Evolutionary conservation across 176 grass and related monocot genomes (phyloP), one percentile per base, ranked within the genome.

Genomic region (Canna indica): DNA sequence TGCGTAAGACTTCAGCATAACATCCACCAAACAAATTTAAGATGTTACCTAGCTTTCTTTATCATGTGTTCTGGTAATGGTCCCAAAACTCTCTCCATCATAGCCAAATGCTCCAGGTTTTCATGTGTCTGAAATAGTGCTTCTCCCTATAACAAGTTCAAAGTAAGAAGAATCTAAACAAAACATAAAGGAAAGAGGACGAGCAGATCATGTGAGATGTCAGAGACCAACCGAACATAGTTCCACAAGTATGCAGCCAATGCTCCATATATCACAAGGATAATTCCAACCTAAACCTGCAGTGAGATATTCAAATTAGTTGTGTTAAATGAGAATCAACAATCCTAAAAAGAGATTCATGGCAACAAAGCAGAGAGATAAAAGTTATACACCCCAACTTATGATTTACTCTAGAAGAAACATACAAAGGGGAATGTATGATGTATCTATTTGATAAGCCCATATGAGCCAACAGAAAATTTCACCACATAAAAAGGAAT

Each of bases 61-160:
- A 91, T 96, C 88, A 96, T 96, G 67, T 75, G 83, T 67, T 86
- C 87, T 48, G 91, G 88, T 27, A 96, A 22, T 36, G 85, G 88
- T 71, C 91, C 91, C 73, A 96, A 71, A 91, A 96, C 88, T 48
- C 81, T 87, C 81, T 96, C 91, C 91, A 96, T 96, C 91, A 96
- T 96, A 53, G 91, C 88, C 52, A 96, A 65, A 78, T 96, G 91
- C 78, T 96, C 91, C 70, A 91, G 74, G 75, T 96, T 91, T 70
- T 96, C 91, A 35, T 96, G 91, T 63, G 91, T 96, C 45, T 88
- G 91, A 80, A 96, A 96, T 47, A 96, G 79, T 74, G 85, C 88
- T 91, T 84, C 88, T 48, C 91, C 91, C 91, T 96, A 73, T 47
- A 79, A 70, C 67, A 69, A 18, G n/a, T 17, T 24, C 57, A 38